phyloP scores from a whole-genome alignment of 1,284 basidiomycete genomes.

The Sporisorium graminicola region DNA sequence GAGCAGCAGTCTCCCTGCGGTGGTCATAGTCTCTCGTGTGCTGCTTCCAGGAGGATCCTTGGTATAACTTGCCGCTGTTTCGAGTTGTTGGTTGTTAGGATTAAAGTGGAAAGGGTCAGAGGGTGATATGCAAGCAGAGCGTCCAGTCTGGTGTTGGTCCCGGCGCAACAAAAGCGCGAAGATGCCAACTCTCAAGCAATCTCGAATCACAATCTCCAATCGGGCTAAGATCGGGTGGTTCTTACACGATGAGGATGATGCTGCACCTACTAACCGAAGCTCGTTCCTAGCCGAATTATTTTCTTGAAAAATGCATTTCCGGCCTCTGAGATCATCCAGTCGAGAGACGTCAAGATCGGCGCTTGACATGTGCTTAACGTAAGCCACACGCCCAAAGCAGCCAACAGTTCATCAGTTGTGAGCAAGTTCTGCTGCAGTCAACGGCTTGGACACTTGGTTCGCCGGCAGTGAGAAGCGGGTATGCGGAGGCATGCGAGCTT shows the following conservation, averaged over 20 bases:
- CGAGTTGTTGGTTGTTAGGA: neutral
- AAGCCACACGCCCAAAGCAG: conserved; percentile 18
- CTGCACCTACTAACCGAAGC: conserved; percentile 3
- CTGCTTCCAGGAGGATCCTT: neutral
- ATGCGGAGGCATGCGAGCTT: too few relatives aligned
- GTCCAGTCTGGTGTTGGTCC: conserved; percentile 24
- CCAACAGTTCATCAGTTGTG: too few relatives aligned
- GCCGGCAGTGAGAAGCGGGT: neutral
- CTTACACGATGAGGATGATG: too few relatives aligned
- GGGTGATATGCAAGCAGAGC: neutral
- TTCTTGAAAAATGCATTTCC: neutral
- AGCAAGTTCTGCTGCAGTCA: neutral
- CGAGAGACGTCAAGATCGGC: conserved; percentile 40
- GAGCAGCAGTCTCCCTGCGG: conserved; percentile 25
- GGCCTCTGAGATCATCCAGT: neutral
- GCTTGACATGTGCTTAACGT: conserved; percentile 20
- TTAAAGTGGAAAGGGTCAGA: neutral
- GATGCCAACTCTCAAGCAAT: neutral
- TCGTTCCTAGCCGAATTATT: neutral
- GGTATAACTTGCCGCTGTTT: neutral
- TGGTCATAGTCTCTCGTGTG: conserved; percentile 18
- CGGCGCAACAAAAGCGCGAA: conserved; percentile 8
- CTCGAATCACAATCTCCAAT: too few relatives aligned
- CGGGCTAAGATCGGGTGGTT: too few relatives aligned
- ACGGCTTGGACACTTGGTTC: neutral